Conservation (phyloP, 345 rosid genomes). For the Zanthoxylum bungeanum region DNA sequence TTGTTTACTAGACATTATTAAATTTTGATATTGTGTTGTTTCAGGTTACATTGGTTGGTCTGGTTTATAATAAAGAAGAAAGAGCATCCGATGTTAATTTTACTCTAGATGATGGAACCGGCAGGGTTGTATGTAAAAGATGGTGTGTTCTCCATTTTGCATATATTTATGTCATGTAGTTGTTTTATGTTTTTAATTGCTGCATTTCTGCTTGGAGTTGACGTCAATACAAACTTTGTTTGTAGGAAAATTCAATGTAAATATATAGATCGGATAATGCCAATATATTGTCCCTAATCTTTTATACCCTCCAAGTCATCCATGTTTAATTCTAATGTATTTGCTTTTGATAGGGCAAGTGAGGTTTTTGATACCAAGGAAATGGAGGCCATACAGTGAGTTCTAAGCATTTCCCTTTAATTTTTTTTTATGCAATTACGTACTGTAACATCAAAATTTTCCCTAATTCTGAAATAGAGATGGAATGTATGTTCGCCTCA, state of each 20-base stretch:
- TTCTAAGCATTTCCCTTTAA: not conserved
- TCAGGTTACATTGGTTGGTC: slow-evolving; percentile 76
- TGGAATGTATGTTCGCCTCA: slow-evolving; percentile 69
- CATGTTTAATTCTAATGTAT: not conserved
- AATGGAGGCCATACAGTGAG: slow-evolving; percentile 69
- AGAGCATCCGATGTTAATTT: slow-evolving; percentile 70
- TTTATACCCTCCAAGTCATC: not conserved
- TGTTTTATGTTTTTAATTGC: not conserved
- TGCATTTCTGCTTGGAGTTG: not conserved
- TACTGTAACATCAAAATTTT: not conserved
- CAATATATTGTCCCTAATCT: not conserved
- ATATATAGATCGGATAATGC: not conserved
- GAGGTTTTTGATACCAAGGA: slow-evolving; percentile 61
- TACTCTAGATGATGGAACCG: slow-evolving; percentile 84
- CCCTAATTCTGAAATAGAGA: slow-evolving; percentile 39
- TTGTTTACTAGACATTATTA: not conserved
- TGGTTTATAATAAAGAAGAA: slow-evolving; percentile 54
- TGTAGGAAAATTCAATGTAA: not conserved
- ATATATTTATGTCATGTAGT: slow-evolving; percentile 1
- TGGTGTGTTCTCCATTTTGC: slow-evolving; percentile 37
- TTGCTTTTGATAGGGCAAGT: slow-evolving; percentile 52
- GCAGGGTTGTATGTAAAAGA: slow-evolving; percentile 71
- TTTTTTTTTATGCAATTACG: not conserved
- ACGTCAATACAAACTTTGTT: not conserved
- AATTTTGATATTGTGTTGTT: not conserved